These are phyloP conservation scores for Hypoxylon sp. DNA, from an alignment of 2,329 filamentous ascomycete genomes.

Conservation along the genomic window DNA sequence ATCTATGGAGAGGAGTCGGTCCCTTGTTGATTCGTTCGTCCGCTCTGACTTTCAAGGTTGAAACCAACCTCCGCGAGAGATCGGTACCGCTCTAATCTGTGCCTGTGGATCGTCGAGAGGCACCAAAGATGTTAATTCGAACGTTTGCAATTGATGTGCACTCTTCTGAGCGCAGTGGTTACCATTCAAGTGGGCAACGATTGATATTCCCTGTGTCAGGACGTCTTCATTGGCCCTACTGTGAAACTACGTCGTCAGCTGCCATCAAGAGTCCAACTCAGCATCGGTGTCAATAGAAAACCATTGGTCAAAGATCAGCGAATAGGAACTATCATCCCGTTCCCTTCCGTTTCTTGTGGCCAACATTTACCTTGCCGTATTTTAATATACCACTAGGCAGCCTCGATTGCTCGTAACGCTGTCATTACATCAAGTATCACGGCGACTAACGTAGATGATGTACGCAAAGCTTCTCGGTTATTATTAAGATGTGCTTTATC, in stretches of 20 bases:
- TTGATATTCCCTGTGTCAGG: neutral
- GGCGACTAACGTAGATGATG: conserved; percentile 7
- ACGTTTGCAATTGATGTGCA: conserved; percentile 8
- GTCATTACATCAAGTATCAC: conserved; percentile 13
- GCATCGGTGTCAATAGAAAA: conserved; percentile 5
- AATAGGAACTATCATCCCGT: conserved; percentile 12
- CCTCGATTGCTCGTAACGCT: conserved; percentile 1
- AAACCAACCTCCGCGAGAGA: conserved; percentile 8
- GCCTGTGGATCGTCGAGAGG: conserved; percentile 19
- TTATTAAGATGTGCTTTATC: neutral
- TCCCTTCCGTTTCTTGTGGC: neutral
- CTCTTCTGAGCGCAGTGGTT: neutral
- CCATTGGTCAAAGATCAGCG: conserved; percentile 18
- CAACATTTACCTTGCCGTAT: conserved; percentile 9
- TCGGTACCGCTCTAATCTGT: conserved; percentile 13
- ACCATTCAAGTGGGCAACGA: conserved; percentile 7
- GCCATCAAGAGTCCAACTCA: conserved; percentile 3
- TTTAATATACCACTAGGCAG: conserved; percentile 3
- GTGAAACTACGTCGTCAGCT: conserved; percentile 23
- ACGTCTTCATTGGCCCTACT: neutral
- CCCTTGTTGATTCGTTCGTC: conserved; percentile 4
- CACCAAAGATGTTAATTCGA: neutral
- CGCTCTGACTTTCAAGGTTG: conserved; percentile 11
- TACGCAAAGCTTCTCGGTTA: neutral
- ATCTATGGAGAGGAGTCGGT: conserved; percentile 4